A percentile compares a stretch with the other conserved stretches of the same genome.
Evolutionary conservation across 2,329 filamentous ascomycete species (phyloP).

Genomic region (Hysterium pulicare): DNA sequence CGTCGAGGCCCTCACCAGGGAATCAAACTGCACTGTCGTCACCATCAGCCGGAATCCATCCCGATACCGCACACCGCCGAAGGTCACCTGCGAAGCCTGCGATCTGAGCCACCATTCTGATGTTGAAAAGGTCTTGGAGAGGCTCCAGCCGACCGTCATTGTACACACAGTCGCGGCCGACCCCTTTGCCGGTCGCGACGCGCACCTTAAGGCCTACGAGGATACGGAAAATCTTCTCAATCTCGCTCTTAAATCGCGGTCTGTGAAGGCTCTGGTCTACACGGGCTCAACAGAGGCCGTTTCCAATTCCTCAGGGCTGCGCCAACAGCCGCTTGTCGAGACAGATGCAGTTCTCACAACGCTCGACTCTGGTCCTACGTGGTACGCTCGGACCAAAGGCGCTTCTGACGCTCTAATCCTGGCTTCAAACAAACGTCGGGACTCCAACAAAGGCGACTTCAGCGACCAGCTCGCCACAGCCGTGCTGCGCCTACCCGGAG

Average conservation of each 20-base stretch:
- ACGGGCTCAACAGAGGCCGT: background rate
- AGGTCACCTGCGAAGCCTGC: background rate
- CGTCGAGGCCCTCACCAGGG: constrained; percentile 12
- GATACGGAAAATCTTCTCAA: constrained; percentile 1
- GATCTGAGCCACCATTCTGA: background rate
- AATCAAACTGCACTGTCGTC: background rate
- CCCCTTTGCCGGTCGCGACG: background rate
- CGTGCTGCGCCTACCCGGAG: background rate
- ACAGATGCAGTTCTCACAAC: background rate
- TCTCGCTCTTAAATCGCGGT: background rate
- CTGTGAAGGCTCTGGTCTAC: constrained; percentile 1
- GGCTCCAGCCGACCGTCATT: background rate
- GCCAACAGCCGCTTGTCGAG: background rate
- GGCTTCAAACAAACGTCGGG: background rate
- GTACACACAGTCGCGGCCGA: constrained; percentile 2
- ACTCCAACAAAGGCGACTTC: background rate
- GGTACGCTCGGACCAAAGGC: background rate
- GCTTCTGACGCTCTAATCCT: background rate
- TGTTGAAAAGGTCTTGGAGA: background rate
- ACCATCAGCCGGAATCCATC: background rate
- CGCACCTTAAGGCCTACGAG: background rate
- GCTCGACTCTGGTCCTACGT: background rate
- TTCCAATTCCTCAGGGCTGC: background rate
- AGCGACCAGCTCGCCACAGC: background rate
- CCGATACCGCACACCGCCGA: background rate